Evolutionary conservation across 2,329 filamentous ascomycete species (phyloP).

Genomic region (Scytalidium lignicola): DNA sequence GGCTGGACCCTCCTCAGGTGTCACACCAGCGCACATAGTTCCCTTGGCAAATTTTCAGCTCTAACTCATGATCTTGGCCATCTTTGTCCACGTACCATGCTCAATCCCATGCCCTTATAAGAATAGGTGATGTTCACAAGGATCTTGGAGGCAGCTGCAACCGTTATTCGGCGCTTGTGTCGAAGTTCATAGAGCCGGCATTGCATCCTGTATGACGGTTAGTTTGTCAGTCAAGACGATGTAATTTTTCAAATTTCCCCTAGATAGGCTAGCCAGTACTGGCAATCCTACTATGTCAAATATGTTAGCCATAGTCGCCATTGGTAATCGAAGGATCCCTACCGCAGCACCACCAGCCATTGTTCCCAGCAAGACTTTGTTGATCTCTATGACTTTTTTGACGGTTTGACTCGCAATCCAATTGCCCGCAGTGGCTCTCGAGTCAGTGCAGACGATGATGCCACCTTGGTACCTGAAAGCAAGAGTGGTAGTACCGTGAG

Average conservation of each 20-base stretch:
- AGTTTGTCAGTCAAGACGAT: too few relatives aligned
- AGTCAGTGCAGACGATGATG: constrained; percentile 98
- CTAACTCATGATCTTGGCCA: too few relatives aligned
- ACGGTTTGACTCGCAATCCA: constrained; percentile 99
- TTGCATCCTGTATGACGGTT: too few relatives aligned
- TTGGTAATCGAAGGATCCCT: constrained; percentile 28
- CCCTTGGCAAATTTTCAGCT: constrained; percentile 99
- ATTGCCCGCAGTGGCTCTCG: constrained; percentile 91
- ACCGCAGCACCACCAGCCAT: constrained; percentile 97
- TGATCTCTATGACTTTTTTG: constrained; percentile 99
- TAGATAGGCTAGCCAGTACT: constrained; percentile 99
- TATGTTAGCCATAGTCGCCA: neutral
- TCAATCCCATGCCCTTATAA: constrained; percentile 98
- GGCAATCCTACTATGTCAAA: constrained; percentile 77
- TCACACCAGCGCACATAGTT: constrained; percentile 98
- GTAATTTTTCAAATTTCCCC: too few relatives aligned
- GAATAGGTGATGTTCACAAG: constrained; percentile 96
- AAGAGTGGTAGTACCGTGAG: constrained; percentile 95
- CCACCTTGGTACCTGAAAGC: constrained; percentile 97
- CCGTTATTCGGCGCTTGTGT: constrained; percentile 97
- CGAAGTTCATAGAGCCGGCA: constrained; percentile 98
- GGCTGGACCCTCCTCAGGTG: constrained; percentile 89
- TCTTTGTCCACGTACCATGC: too few relatives aligned
- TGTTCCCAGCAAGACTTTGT: constrained; percentile 86
- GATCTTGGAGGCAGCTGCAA: constrained; percentile 96